Evolutionary conservation across 257 asterid genomes (phyloP).

Genomic region (Plantago ovata): DNA sequence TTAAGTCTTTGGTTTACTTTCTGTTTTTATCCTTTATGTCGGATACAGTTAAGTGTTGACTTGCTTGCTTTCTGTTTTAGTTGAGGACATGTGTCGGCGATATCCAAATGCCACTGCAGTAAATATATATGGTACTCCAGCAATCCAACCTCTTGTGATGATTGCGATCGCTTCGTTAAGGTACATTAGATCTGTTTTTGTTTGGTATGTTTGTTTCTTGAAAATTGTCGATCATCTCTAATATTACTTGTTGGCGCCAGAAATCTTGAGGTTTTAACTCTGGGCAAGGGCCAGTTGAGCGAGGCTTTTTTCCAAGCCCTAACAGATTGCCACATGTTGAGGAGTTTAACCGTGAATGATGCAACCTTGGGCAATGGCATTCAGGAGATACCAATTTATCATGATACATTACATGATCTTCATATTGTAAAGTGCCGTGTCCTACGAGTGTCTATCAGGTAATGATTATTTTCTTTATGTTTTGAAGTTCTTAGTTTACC

Average conservation of each 20-base stretch:
- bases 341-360: constrained; percentile 75
- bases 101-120: constrained; percentile 88
- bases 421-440: constrained; percentile 93
- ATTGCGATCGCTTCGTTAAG: constrained; percentile 65
- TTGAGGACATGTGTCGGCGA: constrained; percentile 83
- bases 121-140: constrained; percentile 73
- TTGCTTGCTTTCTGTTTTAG: constrained; percentile 30
- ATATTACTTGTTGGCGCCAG: constrained; percentile 38
- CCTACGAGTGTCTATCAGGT: constrained; percentile 86
- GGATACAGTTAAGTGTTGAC: constrained; percentile 19
- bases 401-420: constrained; percentile 70
- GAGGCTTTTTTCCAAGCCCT: constrained; percentile 74
- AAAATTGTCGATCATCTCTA: constrained; percentile 19
- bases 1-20: not conserved
- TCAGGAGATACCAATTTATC: constrained; percentile 73
- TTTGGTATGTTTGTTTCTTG: constrained; percentile 8
- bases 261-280: constrained; percentile 78
- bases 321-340: constrained; percentile 69
- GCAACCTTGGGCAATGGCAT: constrained; percentile 87
- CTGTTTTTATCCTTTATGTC: not conserved
- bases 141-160: constrained; percentile 64
- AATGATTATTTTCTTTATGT: constrained; percentile 11
- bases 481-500: not conserved
- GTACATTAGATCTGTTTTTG: constrained; percentile 31
- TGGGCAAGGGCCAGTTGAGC: constrained; percentile 92